A percentile compares a stretch with the other conserved stretches of the same genome.
phyloP scores from a whole-genome alignment of 2,329 filamentous ascomycete genomes.

The Penicillium corylophilum region DNA sequence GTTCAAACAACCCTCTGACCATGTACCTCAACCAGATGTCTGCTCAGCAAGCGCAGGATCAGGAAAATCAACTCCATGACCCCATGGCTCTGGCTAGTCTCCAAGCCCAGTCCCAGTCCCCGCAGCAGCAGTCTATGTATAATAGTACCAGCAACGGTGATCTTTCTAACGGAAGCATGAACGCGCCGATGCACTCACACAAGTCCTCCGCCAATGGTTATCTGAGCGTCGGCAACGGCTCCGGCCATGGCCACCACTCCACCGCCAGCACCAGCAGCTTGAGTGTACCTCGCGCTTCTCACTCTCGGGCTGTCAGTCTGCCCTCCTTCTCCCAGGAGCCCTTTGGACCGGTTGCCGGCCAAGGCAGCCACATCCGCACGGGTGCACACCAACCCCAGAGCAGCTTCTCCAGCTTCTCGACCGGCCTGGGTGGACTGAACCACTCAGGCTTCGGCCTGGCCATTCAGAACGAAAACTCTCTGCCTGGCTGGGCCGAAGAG shows the following conservation, averaged over 20 bases:
- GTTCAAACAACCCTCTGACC: conserved; percentile 81
- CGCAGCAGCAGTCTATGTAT: conserved; percentile 74
- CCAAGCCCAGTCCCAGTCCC: conserved; percentile 67
- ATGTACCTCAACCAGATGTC: conserved; percentile 84
- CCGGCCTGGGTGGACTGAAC: conserved; percentile 58
- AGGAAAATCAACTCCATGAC: conserved; percentile 52
- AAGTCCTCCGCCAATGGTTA: conserved; percentile 67
- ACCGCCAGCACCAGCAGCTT: conserved; percentile 59
- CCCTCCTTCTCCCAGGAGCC: conserved; percentile 67
- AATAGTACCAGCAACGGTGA: conserved; percentile 68
- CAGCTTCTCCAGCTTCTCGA: conserved; percentile 60
- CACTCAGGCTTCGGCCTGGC: conserved; percentile 60
- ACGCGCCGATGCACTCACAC: conserved; percentile 49
- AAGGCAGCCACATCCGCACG: conserved; percentile 35
- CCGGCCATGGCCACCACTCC: conserved; percentile 73
- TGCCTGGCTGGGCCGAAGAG: conserved; percentile 65
- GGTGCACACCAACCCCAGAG: conserved; percentile 46
- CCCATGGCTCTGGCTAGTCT: conserved; percentile 43
- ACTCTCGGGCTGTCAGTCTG: conserved; percentile 83
- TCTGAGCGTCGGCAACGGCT: conserved; percentile 48
- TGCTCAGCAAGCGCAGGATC: conserved; percentile 62
- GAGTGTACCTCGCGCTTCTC: conserved; percentile 56
- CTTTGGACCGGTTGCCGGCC: conserved; percentile 46
- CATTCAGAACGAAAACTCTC: conserved; percentile 57
- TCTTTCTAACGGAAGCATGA: conserved; percentile 56